Conservation (phyloP, 2,329 filamentous ascomycete species). For the Sarocladium kiliense region DNA sequence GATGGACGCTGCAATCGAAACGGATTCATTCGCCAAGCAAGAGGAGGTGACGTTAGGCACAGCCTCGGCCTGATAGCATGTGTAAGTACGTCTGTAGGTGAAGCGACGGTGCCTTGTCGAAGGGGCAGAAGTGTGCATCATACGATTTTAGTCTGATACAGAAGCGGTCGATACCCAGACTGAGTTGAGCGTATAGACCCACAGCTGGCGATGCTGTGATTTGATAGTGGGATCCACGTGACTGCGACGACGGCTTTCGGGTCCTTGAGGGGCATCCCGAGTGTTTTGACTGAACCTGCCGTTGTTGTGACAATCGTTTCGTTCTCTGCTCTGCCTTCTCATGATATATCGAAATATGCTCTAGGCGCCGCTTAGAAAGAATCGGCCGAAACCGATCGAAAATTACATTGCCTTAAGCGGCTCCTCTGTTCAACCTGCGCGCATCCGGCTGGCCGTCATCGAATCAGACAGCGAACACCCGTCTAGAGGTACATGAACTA, state of each 20-base stretch:
- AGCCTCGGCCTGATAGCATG: slow-evolving; percentile 13
- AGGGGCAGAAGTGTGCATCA: not conserved
- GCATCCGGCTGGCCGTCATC: not conserved
- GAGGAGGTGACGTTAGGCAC: slow-evolving; percentile 12
- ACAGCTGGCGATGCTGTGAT: slow-evolving; percentile 5
- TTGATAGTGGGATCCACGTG: slow-evolving; percentile 7
- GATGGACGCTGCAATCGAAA: slow-evolving; percentile 81
- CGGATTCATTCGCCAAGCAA: slow-evolving; percentile 52
- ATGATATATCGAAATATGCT: not conserved
- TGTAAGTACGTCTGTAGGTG: not conserved
- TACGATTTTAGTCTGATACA: slow-evolving; percentile 1
- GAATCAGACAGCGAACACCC: not conserved
- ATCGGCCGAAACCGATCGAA: not conserved
- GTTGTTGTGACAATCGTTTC: not conserved
- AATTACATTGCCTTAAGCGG: not conserved
- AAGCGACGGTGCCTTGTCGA: not conserved
- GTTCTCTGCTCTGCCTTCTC: not conserved
- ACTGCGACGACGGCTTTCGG: slow-evolving; percentile 7
- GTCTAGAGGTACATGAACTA: not conserved
- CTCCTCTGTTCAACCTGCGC: not conserved
- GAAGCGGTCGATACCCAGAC: slow-evolving; percentile 4
- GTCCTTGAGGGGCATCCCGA: slow-evolving; percentile 8
- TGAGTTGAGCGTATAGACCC: slow-evolving; percentile 8
- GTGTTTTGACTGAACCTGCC: not conserved
- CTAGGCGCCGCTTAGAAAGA: not conserved